Evolutionary conservation across 2,329 filamentous ascomycete species (phyloP).

Genomic region (Apiospora phragmitis): DNA sequence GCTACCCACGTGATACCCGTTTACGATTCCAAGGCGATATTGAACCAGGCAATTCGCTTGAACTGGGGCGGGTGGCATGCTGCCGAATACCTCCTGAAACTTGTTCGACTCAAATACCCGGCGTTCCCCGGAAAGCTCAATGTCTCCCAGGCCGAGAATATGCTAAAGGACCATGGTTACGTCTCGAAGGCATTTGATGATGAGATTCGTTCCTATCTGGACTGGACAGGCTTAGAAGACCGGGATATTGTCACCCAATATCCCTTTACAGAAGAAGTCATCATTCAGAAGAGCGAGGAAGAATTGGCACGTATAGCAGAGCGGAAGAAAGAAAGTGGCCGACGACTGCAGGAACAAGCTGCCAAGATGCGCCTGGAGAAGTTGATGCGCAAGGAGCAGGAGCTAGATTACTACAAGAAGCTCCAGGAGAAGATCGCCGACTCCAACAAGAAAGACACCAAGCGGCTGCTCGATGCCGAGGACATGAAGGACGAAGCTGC

Average conservation of each 20-base stretch:
- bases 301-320: conserved; percentile 89
- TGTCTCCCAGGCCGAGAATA: conserved; percentile 80
- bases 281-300: conserved; percentile 91
- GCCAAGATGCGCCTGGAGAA: conserved; percentile 97
- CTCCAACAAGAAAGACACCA: conserved; percentile 87
- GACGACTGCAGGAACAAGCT: conserved; percentile 90
- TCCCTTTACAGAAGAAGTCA: conserved; percentile 86
- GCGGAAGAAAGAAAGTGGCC: conserved; percentile 90
- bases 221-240: conserved; percentile 91
- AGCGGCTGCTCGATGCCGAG: conserved; percentile 81
- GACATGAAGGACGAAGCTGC: conserved; percentile 90
- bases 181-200: conserved; percentile 80
- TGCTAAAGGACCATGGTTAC: conserved; percentile 88
- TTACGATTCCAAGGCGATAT: conserved; percentile 78
- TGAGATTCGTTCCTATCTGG: conserved; percentile 75
- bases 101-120: conserved; percentile 89
- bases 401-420: conserved; percentile 90
- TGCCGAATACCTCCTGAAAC: conserved; percentile 87
- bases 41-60: conserved; percentile 81
- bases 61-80: conserved; percentile 95
- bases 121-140: conserved; percentile 85
- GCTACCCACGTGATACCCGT: conserved; percentile 96
- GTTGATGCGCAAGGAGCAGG: conserved; percentile 91
- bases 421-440: conserved; percentile 71
- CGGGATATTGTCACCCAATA: conserved; percentile 88